A percentile compares a stretch with the other conserved stretches of the same genome.
phyloP scores from a whole-genome alignment of 202 grass and related monocot genomes.

The Cymbopogon flexuosus region DNA sequence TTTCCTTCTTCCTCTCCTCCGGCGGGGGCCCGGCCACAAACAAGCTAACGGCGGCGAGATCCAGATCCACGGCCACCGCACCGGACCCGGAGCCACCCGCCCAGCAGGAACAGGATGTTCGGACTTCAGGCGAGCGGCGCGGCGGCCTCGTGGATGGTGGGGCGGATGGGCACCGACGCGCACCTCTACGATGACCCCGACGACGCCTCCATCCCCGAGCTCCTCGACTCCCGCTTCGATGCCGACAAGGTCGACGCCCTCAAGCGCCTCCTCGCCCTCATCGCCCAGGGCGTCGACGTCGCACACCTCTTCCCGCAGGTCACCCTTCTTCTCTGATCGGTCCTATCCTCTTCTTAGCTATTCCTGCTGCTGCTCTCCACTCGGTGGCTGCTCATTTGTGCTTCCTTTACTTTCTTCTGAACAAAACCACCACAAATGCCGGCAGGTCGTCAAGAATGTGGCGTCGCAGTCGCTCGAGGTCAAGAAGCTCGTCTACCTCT shows the following conservation, averaged over 20 bases:
- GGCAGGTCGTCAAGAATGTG: conserved; percentile 91
- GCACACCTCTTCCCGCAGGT: conserved; percentile 88
- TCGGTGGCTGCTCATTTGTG: neutral
- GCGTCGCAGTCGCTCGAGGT: conserved; percentile 81
- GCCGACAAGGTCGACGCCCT: conserved; percentile 80
- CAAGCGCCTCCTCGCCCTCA: conserved; percentile 88
- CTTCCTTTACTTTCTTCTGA: neutral
- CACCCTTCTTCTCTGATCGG: neutral
- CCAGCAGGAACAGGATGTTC: conserved; percentile 23
- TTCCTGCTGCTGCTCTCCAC: neutral
- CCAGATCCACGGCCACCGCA: neutral
- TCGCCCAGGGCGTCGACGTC: conserved; percentile 75
- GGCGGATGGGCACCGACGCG: conserved; percentile 86
- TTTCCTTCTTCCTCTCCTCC: neutral
- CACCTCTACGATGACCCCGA: conserved; percentile 93
- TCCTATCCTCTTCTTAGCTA: neutral
- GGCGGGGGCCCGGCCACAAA: neutral
- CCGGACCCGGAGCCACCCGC: neutral
- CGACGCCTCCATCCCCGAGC: conserved; percentile 67
- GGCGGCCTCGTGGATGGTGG: conserved; percentile 70
- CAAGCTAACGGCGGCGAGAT: neutral
- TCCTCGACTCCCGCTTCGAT: conserved; percentile 86
- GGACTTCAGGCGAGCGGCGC: conserved; percentile 50
- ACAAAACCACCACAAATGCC: neutral
- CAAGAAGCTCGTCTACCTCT: conserved; percentile 97